A percentile compares a stretch with the other conserved stretches of the same genome.
Conservation (phyloP, 2,329 filamentous ascomycete species). For the Fusarium gaditjirri region DNA sequence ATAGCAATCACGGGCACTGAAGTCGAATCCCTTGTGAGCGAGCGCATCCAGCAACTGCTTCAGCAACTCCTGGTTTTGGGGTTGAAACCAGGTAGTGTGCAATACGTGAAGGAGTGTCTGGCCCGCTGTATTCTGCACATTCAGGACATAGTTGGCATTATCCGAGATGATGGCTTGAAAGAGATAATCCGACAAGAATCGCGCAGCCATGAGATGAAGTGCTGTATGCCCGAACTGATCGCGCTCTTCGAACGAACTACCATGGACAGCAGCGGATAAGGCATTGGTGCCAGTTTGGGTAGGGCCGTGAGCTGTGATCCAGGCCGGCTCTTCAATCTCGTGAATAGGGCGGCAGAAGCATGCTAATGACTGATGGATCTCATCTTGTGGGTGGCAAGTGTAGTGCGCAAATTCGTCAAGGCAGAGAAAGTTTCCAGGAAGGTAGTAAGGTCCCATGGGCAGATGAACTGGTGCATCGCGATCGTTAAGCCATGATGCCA, state of each 20-base stretch:
- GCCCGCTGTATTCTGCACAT: slow-evolving; percentile 54
- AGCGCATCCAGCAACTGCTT: slow-evolving; percentile 42
- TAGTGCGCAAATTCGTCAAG: slow-evolving; percentile 38
- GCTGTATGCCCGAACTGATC: slow-evolving; percentile 61
- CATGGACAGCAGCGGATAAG: background rate
- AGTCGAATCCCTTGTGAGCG: slow-evolving; percentile 38
- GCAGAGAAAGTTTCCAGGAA: slow-evolving; percentile 64
- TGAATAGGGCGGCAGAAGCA: slow-evolving; percentile 46
- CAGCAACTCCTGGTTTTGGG: slow-evolving; percentile 40
- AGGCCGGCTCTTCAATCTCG: slow-evolving; percentile 43
- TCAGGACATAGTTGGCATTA: slow-evolving; percentile 35
- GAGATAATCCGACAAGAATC: slow-evolving; percentile 45
- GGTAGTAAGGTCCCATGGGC: slow-evolving; percentile 43
- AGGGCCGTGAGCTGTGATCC: slow-evolving; percentile 46
- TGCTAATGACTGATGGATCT: slow-evolving; percentile 40
- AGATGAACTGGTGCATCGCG: slow-evolving; percentile 39
- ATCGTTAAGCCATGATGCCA: slow-evolving; percentile 46
- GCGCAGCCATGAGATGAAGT: slow-evolving; percentile 58
- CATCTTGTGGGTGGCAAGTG: slow-evolving; percentile 33
- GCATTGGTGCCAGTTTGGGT: slow-evolving; percentile 32
- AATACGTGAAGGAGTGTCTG: slow-evolving; percentile 63
- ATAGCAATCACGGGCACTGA: slow-evolving; percentile 58
- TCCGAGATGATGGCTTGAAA: slow-evolving; percentile 40
- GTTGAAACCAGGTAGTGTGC: slow-evolving; percentile 48
- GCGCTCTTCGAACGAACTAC: slow-evolving; percentile 21